Base-by-base conservation (phyloP, 331 rosid species). In the Malus hybrid region DNA sequence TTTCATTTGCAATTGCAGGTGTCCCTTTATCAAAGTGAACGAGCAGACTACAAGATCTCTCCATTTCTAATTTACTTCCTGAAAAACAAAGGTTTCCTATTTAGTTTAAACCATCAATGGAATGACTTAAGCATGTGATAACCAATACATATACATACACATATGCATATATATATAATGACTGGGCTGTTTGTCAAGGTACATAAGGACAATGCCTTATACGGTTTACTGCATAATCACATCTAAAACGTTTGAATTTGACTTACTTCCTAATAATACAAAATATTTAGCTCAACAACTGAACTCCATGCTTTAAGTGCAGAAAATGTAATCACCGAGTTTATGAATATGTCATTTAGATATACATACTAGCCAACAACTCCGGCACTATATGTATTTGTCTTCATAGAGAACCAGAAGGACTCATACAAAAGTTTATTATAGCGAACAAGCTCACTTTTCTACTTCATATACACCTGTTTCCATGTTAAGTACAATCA, bases 1-100 rank as follows among this genome's bases (percentile, higher is more conserved):
- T 79, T 67, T 79, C 83, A 46, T 76, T 83, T 13, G 79, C 84
- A 16, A 79, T 18, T 31, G 81, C 79, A 2, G 84, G 79, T 3
- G 86, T 83, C 10, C 83, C 83, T 48, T 67, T 83, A 65, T 83
- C 83, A 65, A 76, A 83, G 76, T 79, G 80, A 69, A 79, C 36
- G 3, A 83, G 81, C 31, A 79, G 72, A 33, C 69, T 75, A 14
- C 83, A 83, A 10, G 76, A 79, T 9, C 59, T 83, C 79, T 83
- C 86, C 81, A 76, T 83, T 73, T 55, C 52, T 55, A 16, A 71
- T 18, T 46, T 29, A 46, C 19, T 50, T 52, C 33, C 63, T 52
- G 36, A 2, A 70, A 54, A 31, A 54, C 18, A 70, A 54, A 0
- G 8, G 39, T 20, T 28, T 16, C 63, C 31, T 46, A 5, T 69